These are phyloP conservation scores for Monilinia vaccinii-corymbosi DNA, from an alignment of 2,329 filamentous ascomycete genomes.

Conservation along the genomic window DNA sequence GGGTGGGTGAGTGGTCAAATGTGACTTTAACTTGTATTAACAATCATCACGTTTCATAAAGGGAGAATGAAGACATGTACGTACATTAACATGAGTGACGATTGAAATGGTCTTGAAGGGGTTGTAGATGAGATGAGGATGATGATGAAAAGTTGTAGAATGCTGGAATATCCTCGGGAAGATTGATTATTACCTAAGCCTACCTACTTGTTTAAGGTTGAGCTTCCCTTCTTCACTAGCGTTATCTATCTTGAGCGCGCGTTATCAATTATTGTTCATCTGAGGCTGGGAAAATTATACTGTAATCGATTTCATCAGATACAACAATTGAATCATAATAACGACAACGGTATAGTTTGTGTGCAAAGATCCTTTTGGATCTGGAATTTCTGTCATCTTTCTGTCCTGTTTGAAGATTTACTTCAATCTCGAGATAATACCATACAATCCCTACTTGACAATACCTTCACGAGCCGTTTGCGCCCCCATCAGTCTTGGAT, in stretches of 20 bases:
- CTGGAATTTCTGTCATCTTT: not conserved
- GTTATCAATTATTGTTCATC: conserved; percentile 14
- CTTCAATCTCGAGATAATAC: not conserved
- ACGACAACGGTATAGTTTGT: not conserved
- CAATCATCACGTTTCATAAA: not conserved
- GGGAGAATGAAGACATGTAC: too few relatives aligned
- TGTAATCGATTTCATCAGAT: too few relatives aligned
- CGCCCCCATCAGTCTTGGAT: conserved; percentile 13
- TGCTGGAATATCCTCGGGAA: too few relatives aligned
- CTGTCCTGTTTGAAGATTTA: not conserved
- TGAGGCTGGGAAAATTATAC: conserved; percentile 8
- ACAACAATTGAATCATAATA: not conserved
- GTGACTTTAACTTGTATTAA: not conserved
- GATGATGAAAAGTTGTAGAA: too few relatives aligned
- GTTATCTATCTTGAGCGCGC: not conserved
- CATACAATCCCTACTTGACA: too few relatives aligned
- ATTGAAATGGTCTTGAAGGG: too few relatives aligned
- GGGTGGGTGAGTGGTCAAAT: conserved; percentile 11
- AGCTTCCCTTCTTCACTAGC: not conserved
- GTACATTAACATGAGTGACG: too few relatives aligned
- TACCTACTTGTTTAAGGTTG: too few relatives aligned
- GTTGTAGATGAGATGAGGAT: too few relatives aligned
- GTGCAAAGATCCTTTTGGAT: not conserved
- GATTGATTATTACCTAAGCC: too few relatives aligned
- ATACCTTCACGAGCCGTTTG: conserved; percentile 2